phyloP scores from a whole-genome alignment of 2,329 filamentous ascomycete genomes.

The Fusarium continuum region DNA sequence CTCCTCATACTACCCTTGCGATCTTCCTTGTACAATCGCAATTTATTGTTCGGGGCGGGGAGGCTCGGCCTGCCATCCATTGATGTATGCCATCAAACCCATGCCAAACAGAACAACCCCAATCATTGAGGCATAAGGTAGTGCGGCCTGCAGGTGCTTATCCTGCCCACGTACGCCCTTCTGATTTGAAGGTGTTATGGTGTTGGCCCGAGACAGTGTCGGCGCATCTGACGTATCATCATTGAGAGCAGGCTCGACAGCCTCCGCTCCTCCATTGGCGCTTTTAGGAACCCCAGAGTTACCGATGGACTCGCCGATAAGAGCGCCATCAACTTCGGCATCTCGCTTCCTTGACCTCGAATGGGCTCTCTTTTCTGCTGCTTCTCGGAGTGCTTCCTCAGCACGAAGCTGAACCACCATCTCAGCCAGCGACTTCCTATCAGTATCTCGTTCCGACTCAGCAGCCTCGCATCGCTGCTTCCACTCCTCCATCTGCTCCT shows the following conservation, averaged over 20 bases:
- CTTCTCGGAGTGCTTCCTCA: conserved; percentile 62
- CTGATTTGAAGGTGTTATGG: conserved; percentile 57
- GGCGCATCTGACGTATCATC: conserved; percentile 52
- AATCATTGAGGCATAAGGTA: conserved; percentile 84
- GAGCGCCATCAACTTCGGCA: conserved; percentile 34
- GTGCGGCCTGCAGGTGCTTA: conserved; percentile 58
- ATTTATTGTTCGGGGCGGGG: conserved; percentile 48
- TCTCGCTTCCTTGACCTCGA: conserved; percentile 50
- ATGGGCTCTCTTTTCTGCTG: conserved; percentile 53
- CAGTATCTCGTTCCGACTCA: conserved; percentile 77
- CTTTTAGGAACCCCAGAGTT: conserved; percentile 36
- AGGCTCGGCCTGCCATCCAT: conserved; percentile 73
- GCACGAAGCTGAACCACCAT: conserved; percentile 88
- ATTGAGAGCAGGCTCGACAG: conserved; percentile 35
- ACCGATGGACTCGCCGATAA: conserved; percentile 24
- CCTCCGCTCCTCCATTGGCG: conserved; percentile 17
- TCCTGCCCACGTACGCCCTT: conserved; percentile 55
- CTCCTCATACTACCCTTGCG: conserved; percentile 34
- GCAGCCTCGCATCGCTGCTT: conserved; percentile 80
- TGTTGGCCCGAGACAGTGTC: conserved; percentile 59
- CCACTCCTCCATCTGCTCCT: conserved; percentile 80
- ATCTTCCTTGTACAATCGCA: conserved; percentile 17
- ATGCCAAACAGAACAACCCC: conserved; percentile 84
- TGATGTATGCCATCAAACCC: conserved; percentile 86
- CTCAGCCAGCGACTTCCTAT: conserved; percentile 80